Percentiles rank a stretch among this genome's conserved stretches.
Conservation (phyloP, 2,329 filamentous ascomycete genomes). For the Neospermospora avenae region DNA sequence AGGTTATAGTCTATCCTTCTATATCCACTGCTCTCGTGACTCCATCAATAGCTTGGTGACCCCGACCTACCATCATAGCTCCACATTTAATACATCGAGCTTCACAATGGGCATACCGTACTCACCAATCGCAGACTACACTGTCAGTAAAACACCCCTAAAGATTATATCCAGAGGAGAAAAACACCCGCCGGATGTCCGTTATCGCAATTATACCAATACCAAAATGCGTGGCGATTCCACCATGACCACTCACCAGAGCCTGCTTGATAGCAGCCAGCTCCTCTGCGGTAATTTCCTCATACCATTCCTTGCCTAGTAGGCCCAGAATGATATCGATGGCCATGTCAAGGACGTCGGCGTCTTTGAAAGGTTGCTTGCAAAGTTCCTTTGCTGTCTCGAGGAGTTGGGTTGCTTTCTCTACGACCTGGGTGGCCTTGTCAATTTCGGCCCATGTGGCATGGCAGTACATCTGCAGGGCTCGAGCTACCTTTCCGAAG, state of each 20-base stretch:
- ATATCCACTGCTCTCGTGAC: conserved; percentile 48
- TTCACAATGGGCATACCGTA: conserved; percentile 63
- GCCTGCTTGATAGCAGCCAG: neutral
- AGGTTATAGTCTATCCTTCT: conserved; percentile 38
- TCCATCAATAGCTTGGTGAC: conserved; percentile 48
- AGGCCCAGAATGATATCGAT: conserved; percentile 33
- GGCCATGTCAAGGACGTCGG: conserved; percentile 28
- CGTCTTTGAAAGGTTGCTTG: conserved; percentile 33
- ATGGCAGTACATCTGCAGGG: neutral
- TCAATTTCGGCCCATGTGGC: conserved; percentile 15
- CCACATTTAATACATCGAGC: conserved; percentile 62
- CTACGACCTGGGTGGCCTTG: conserved; percentile 10
- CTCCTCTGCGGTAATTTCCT: conserved; percentile 42
- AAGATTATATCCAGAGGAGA: neutral
- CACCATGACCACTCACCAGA: neutral
- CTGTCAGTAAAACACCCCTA: neutral
- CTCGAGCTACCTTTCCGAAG: conserved; percentile 25
- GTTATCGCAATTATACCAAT: conserved; percentile 58
- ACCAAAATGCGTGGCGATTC: conserved; percentile 43
- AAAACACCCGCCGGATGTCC: conserved; percentile 39
- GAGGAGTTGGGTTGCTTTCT: conserved; percentile 23
- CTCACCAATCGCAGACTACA: conserved; percentile 57
- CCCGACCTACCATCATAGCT: conserved; percentile 50
- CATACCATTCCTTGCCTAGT: conserved; percentile 38
- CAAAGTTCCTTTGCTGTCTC: conserved; percentile 35